Evolutionary conservation across 176 grass and related monocot genomes (phyloP), one percentile per base, ranked within the genome.

Genomic region (Cenchrus americanus): DNA sequence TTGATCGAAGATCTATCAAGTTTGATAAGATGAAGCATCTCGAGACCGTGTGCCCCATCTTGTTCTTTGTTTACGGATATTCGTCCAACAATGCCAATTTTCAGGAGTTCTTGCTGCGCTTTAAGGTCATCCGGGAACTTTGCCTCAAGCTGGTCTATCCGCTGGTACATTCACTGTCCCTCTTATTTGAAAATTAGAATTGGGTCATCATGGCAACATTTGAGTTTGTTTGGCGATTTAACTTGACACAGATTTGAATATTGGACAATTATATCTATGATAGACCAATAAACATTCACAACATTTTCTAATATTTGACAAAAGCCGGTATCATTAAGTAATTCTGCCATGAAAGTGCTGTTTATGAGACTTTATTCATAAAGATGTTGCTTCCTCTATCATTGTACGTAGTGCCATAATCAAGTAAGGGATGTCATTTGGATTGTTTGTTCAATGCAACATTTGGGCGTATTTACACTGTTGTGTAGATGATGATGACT

Each of bases 51-150:
- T 18, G 37, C 51, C 54, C 73, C 18, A 23, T 5, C 10, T 17
- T 68, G 57, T 77, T 77, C 11, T 12, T 76, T 14, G 82, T 76
- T 40, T 77, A 77, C 58, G 82, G 82, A 7, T 14, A 3, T 6
- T 14, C 5, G 66, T 49, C 4, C 14, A 18, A 58, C 27, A 10
- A 47, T 1, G 34, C 4, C 34, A 21, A 40, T 8, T 57, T 21
- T 8, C 22, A 4, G 43, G 27, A 55, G 71, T n/a, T 63, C 62
- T 55, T 37, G 19, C 65, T 0, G 47, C 10, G 50, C 48, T 53
- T 73, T 19, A 24, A 53, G 24, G 6, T 17, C 14, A 53, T 73
- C 71, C 14, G 15, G 4, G 1, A 5, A 52, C 71, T 73, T 53
- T 12, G 3, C 64, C 14, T 81, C 37, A 24, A 22, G 5, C 66